Conservation (phyloP, 331 rosid species). For the Dryas integrifolia region DNA sequence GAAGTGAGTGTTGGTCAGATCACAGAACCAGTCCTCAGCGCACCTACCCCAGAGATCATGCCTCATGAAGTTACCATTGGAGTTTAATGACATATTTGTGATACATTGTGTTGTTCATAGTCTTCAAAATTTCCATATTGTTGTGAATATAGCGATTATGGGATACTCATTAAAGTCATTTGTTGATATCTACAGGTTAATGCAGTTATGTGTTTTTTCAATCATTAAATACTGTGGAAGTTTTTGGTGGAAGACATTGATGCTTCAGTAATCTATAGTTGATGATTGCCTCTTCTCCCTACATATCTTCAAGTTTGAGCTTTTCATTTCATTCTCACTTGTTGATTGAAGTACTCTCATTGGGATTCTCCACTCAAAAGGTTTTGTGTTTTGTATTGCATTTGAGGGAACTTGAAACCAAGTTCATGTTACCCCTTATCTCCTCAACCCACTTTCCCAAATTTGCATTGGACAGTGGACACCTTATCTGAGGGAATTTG, state of each 20-base stretch:
- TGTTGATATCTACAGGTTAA: conserved; percentile 5
- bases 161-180: conserved; percentile 2
- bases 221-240: background rate
- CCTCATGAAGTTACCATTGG: conserved; percentile 67
- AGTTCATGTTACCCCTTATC: too few species aligned
- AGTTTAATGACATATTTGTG: conserved; percentile 36
- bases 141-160: conserved; percentile 2
- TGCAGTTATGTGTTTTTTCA: conserved; percentile 5
- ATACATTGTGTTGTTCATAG: conserved; percentile 35
- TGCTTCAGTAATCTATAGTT: conserved; percentile 1
- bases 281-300: background rate
- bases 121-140: conserved; percentile 27
- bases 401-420: background rate
- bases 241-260: background rate
- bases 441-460: too few species aligned
- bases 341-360: too few species aligned
- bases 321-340: too few species aligned
- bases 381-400: background rate
- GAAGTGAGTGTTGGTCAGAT: conserved; percentile 31
- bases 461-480: too few species aligned
- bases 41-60: conserved; percentile 48
- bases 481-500: background rate
- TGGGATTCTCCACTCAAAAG: background rate
- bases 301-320: background rate
- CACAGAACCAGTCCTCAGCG: conserved; percentile 25